These are phyloP conservation scores for Leccinum griseonigrum DNA, from an alignment of 1,284 basidiomycete genomes.

Conservation along the genomic window DNA sequence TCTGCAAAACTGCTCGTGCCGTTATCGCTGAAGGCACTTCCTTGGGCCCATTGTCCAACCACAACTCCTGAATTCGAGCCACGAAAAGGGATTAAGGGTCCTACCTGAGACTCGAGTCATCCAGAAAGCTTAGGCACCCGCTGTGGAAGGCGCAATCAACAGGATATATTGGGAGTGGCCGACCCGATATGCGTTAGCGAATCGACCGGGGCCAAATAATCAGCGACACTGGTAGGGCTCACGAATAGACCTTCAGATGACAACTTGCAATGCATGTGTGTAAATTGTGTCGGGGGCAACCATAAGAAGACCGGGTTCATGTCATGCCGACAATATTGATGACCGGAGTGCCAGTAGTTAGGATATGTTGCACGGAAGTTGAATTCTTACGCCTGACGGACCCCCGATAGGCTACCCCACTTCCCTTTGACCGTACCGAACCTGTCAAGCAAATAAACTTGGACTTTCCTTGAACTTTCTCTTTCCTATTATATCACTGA, in stretches of 20 bases:
- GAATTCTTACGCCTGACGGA: neutral
- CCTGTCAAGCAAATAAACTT: no score
- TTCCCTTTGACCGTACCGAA: neutral
- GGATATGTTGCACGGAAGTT: neutral
- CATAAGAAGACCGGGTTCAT: neutral
- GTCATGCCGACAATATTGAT: neutral
- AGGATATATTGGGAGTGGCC: neutral
- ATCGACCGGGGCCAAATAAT: neutral
- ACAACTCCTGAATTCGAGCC: no score
- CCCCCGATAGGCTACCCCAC: neutral
- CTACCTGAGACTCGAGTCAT: neutral
- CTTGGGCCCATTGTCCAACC: no score
- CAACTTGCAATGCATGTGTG: neutral
- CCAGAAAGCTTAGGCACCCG: neutral
- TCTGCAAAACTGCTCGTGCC: no score
- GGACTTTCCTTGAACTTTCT: no score
- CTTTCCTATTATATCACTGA: no score
- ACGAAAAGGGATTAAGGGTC: no score
- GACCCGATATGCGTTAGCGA: neutral
- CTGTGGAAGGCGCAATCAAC: neutral
- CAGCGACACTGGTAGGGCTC: neutral
- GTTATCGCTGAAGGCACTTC: no score
- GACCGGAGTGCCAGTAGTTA: neutral
- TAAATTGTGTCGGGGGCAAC: neutral
- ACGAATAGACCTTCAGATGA: neutral